These are phyloP conservation scores for Starmerella apicola DNA, from an alignment of 805 yeast species.

Conservation along the genomic window DNA sequence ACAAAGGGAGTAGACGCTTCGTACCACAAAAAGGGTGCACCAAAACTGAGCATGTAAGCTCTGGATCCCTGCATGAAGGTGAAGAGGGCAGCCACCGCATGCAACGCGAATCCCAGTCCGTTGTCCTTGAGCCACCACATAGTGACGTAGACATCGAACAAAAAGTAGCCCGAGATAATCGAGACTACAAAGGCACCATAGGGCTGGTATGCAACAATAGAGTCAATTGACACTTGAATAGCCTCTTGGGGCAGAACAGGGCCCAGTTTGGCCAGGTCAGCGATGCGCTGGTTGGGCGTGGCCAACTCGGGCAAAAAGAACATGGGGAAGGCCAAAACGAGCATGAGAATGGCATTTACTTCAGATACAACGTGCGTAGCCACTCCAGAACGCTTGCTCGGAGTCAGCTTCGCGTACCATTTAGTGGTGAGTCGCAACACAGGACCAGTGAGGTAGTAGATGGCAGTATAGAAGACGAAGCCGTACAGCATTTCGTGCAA, in stretches of 20 bases:
- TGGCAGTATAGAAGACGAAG: constrained; percentile 43
- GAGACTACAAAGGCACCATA: constrained; percentile 63
- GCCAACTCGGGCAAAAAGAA: constrained; percentile 46
- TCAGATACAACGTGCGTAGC: constrained; percentile 84
- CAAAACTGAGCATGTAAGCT: constrained; percentile 71
- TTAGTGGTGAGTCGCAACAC: constrained; percentile 33
- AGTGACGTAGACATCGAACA: constrained; percentile 79
- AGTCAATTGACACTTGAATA: constrained; percentile 38
- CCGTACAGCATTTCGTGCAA: constrained; percentile 58
- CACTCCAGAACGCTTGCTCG: constrained; percentile 63
- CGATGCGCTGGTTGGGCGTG: constrained; percentile 24
- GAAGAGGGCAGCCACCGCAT: constrained; percentile 68
- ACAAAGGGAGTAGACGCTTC: constrained; percentile 92
- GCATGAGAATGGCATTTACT: constrained; percentile 63
- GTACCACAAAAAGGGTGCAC: constrained; percentile 69
- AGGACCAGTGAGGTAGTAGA: constrained; percentile 46
- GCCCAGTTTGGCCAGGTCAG: not conserved
- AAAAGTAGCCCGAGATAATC: constrained; percentile 68
- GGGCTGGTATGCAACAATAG: constrained; percentile 57
- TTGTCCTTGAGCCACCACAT: constrained; percentile 46
- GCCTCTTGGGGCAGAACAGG: constrained; percentile 26
- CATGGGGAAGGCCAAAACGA: constrained; percentile 49
- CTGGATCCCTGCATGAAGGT: constrained; percentile 52
- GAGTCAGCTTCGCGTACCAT: constrained; percentile 36
- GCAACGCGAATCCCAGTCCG: constrained; percentile 71